Conservation (phyloP, 2,329 filamentous ascomycete genomes). For the Pseudocercospora musae region DNA sequence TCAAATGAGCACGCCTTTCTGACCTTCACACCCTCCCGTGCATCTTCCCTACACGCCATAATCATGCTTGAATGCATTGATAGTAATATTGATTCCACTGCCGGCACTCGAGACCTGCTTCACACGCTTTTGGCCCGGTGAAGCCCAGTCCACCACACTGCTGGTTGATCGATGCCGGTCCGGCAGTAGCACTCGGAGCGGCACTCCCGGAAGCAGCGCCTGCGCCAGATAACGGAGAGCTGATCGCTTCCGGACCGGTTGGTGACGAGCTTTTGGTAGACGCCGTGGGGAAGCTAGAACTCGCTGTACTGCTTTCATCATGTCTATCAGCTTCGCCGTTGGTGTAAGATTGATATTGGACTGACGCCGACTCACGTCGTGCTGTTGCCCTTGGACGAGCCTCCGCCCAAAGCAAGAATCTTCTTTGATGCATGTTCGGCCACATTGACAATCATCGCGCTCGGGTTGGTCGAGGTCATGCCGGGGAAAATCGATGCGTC, state of each 20-base stretch:
- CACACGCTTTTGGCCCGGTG: slow-evolving; percentile 6
- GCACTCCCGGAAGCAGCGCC: not conserved
- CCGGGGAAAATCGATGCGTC: slow-evolving; percentile 69
- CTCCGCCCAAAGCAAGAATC: slow-evolving; percentile 43
- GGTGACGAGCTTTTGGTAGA: not conserved
- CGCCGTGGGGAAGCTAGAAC: not conserved
- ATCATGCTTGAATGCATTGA: slow-evolving; percentile 11
- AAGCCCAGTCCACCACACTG: slow-evolving; percentile 16
- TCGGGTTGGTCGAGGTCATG: slow-evolving; percentile 66
- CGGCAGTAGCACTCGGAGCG: not conserved
- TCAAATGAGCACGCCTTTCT: not conserved
- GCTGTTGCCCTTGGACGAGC: not conserved
- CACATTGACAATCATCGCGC: slow-evolving; percentile 61
- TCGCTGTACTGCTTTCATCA: not conserved
- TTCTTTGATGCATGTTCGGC: slow-evolving; percentile 59
- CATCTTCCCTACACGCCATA: not conserved
- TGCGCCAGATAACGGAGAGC: not conserved
- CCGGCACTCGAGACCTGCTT: slow-evolving; percentile 6
- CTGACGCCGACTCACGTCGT: not conserved
- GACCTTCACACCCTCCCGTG: not conserved
- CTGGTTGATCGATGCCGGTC: slow-evolving; percentile 2
- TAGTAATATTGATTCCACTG: slow-evolving; percentile 13
- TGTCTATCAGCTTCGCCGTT: not conserved
- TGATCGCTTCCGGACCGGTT: not conserved
- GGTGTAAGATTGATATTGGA: not conserved